Evolutionary conservation across 2,329 filamentous ascomycete species (phyloP).

Genomic region (Capronia coronata): DNA sequence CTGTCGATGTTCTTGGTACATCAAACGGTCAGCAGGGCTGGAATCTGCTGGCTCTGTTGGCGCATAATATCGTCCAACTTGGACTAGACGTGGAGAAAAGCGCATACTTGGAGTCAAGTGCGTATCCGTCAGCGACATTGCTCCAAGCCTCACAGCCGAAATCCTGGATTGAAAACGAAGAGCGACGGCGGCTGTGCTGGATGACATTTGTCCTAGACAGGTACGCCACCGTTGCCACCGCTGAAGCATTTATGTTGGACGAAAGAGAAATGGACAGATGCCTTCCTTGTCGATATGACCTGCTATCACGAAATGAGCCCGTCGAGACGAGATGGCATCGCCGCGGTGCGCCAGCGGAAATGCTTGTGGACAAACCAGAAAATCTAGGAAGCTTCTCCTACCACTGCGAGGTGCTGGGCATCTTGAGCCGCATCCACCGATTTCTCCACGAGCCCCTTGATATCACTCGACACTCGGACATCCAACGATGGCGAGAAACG

Average conservation of each 20-base stretch:
- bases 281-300: constrained; percentile 77
- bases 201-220: constrained; percentile 87
- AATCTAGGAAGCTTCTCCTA: constrained; percentile 83
- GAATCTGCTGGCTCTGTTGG: constrained; percentile 85
- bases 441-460: constrained; percentile 86
- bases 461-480: constrained; percentile 74
- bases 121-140: constrained; percentile 76
- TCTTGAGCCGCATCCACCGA: constrained; percentile 77
- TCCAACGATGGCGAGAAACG: constrained; percentile 80
- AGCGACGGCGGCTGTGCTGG: constrained; percentile 79
- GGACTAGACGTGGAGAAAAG: constrained; percentile 77
- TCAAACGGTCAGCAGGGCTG: constrained; percentile 86
- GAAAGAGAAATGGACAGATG: constrained; percentile 84
- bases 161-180: constrained; percentile 86
- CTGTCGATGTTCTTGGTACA: constrained; percentile 74
- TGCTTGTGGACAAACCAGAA: constrained; percentile 55
- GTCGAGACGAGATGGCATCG: constrained; percentile 79
- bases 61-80: constrained; percentile 78
- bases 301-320: constrained; percentile 74
- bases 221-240: constrained; percentile 83
- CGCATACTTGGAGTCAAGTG: constrained; percentile 69
- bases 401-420: constrained; percentile 86
- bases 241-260: constrained; percentile 82
- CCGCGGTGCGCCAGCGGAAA: constrained; percentile 32
- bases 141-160: constrained; percentile 72